These are phyloP conservation scores for Citrullus amarus DNA, from an alignment of 306 rosid species.

Conservation along the genomic window DNA sequence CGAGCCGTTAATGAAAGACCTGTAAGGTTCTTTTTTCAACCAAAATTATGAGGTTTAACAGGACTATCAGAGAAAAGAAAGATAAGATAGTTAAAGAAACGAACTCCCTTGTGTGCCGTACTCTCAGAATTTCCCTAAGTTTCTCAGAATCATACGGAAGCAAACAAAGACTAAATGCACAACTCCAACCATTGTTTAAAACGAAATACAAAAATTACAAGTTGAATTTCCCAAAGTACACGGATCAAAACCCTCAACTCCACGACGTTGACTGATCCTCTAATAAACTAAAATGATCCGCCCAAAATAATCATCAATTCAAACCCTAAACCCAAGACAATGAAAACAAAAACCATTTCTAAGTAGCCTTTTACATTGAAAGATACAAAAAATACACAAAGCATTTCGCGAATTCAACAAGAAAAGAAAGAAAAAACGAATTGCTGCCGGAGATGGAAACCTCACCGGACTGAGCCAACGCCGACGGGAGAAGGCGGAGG, in stretches of 20 bases:
- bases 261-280: conserved; percentile 12
- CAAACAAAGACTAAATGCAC: conserved; percentile 4
- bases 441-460: background rate
- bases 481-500: background rate
- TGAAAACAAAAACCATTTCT: background rate
- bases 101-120: background rate
- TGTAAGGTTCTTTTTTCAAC: no score
- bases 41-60: background rate
- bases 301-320: conserved; percentile 10
- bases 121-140: background rate
- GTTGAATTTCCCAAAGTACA: background rate
- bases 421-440: background rate
- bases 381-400: background rate
- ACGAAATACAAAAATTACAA: background rate
- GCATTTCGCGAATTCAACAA: background rate
- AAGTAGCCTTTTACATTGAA: background rate
- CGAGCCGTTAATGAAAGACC: background rate
- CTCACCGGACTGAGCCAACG: background rate
- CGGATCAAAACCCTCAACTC: background rate
- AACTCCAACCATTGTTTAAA: background rate
- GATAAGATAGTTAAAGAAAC: background rate
- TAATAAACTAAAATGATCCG: background rate
- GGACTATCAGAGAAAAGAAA: background rate
- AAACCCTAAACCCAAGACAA: conserved; percentile 9
- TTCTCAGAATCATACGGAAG: background rate